Conservation (phyloP, 306 rosid genomes). For the Vigna nakashimae region DNA sequence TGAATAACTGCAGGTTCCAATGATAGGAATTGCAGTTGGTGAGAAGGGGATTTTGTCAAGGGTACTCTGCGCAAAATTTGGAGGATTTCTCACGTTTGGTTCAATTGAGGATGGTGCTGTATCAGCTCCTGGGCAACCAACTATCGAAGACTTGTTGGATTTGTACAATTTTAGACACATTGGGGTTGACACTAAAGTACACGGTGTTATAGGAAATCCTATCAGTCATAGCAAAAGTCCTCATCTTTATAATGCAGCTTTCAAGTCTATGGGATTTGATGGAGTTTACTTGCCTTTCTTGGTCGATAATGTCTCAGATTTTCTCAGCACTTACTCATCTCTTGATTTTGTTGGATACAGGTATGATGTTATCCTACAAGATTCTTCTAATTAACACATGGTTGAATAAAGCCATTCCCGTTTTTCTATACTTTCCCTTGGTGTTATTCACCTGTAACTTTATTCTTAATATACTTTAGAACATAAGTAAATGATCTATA, state of each 20-base stretch:
- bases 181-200: conserved; percentile 66
- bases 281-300: conserved; percentile 72
- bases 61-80: conserved; percentile 66
- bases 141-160: conserved; percentile 60
- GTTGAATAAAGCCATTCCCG: neutral
- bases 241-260: conserved; percentile 69
- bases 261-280: conserved; percentile 61
- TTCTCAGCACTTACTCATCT: conserved; percentile 62
- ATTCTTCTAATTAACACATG: neutral
- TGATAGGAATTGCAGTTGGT: conserved; percentile 75
- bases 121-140: conserved; percentile 76
- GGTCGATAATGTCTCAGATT: conserved; percentile 64
- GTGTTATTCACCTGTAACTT: too few relatives aligned
- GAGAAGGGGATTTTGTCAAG: conserved; percentile 74
- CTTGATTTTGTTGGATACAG: conserved; percentile 76
- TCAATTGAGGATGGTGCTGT: conserved; percentile 54
- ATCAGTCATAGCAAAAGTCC: conserved; percentile 70
- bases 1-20: conserved; percentile 57
- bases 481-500: neutral
- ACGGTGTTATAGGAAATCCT: conserved; percentile 80
- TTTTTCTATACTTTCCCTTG: too few relatives aligned
- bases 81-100: conserved; percentile 72
- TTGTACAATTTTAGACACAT: conserved; percentile 73
- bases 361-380: conserved; percentile 38
- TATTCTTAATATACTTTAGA: neutral